Base-by-base conservation (phyloP, 2,329 filamentous ascomycete species). In the Colletotrichum sansevieriae region DNA sequence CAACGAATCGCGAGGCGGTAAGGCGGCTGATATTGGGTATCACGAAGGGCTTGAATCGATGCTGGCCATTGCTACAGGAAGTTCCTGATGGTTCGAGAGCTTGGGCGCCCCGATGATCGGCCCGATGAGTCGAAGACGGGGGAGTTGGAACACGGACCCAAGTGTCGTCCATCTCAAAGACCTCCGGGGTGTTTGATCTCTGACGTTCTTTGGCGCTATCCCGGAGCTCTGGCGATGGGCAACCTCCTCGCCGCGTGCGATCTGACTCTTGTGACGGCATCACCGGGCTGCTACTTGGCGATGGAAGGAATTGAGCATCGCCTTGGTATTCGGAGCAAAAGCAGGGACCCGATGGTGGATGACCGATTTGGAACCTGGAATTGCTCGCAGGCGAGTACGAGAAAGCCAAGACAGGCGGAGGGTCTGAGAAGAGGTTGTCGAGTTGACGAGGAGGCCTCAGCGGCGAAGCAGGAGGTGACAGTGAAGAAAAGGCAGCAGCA, bases 391-490 rank as follows among this genome's bases (percentile, higher is more conserved):
- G 35, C 6, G 46, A 35, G 58, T 49, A 29, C 12, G 58, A 35
- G 20, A 43, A 51, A 7, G 43, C 29, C 13, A 59, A 18, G 4
- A n/a, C 22, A 20, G 44, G 35, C 12, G 3, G 15, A n/a, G 44
- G 29, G 8, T 60, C 33, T 44, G 18, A 44, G 44, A 60, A 60
- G 43, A 60, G 57, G 25, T 6, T 43, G 57, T 2, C 46, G 11
- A 60, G n/a, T 11, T 37, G 29, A 7, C 43, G 57, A 9, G 57
- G 44, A 51, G 58, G 58, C 29, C 56, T 46, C 18, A 44, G 22
- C 6, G 37, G 59, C 7, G 22, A 37, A 22, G 13, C 37, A 25
- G 37, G 37, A n/a, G 18, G 39, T 22, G 25, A 44, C 7, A 35
- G 39, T 8, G 49, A 54, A 10, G 49, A 12, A 20, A 29, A 54